Percentiles rank a stretch among this genome's conserved stretches.
Conservation (phyloP, 139 green algal genomes). For the Chlorella sp. region DNA sequence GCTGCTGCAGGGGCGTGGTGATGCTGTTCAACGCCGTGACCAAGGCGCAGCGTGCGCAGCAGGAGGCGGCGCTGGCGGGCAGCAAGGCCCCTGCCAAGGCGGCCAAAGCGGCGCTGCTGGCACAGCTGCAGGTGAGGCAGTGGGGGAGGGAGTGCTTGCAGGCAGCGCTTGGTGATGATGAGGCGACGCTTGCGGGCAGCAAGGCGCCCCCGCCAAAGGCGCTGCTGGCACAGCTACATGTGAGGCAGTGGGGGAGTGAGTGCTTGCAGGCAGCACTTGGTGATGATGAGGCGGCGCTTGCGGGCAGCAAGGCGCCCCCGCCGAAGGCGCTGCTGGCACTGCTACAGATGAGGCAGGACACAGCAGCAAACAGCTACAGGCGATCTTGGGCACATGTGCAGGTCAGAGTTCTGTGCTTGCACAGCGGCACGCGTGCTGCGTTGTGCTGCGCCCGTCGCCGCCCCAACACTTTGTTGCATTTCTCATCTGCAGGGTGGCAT, state of each 20-base stretch:
- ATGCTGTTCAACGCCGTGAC: slow-evolving; percentile 85
- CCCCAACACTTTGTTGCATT: too few species aligned
- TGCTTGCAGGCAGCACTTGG: slow-evolving; percentile 73
- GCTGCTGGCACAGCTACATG: slow-evolving; percentile 66
- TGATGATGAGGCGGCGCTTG: slow-evolving; percentile 41
- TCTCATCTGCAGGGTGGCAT: too few species aligned
- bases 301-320: slow-evolving; percentile 35
- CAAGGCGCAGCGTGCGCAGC: slow-evolving; percentile 74
- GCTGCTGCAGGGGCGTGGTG: slow-evolving; percentile 8
- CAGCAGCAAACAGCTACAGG: too few species aligned
- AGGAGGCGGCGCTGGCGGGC: slow-evolving; percentile 23
- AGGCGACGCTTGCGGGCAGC: slow-evolving; percentile 18
- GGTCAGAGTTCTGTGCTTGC: too few species aligned
- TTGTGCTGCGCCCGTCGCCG: too few species aligned
- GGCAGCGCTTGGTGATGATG: slow-evolving; percentile 67
- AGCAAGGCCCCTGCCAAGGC: slow-evolving; percentile 41
- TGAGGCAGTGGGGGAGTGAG: slow-evolving; percentile 4
- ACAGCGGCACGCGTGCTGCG: too few species aligned
- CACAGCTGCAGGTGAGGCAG: slow-evolving; percentile 48
- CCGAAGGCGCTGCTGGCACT: slow-evolving; percentile 63
- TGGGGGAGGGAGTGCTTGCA: slow-evolving; percentile 18
- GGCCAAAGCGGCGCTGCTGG: slow-evolving; percentile 59
- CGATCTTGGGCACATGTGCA: too few species aligned
- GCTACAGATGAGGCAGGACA: slow-evolving; percentile 38
- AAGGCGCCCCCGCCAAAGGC: slow-evolving; percentile 48